Evolutionary conservation across 2,329 filamentous ascomycete species (phyloP), one percentile per base, ranked within the genome.

Genomic region (Paecilomyces variotii): DNA sequence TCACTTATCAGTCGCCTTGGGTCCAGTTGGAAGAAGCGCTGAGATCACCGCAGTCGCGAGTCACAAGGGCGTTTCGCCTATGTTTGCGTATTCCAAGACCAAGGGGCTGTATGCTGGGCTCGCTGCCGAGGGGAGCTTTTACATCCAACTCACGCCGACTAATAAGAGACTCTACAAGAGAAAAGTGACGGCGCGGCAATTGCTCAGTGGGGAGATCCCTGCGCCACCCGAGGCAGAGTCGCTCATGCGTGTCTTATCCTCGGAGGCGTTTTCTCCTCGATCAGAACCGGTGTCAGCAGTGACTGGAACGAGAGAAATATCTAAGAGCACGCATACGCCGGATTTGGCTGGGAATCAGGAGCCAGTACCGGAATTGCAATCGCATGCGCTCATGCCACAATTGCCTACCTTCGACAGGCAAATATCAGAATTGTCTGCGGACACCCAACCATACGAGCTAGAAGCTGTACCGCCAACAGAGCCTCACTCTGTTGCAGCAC

Each of bases 31-130:
- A 54, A 84, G 91, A 64, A 94, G 93, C 73, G 90, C 90, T 55
- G 91, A 96, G 74, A 90, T 90, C 10, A 90, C 90, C 49, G 90
- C 90, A 61, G 90, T 90, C 7, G 90, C 90, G 7, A 92, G 88
- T 62, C 79, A 93, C 64, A 90, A 85, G 78, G 85, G 88, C 63
- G 86, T 95, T 3, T 87, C 89, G 0, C 90, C 88, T 55, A 87
- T 96, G 56, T 95, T 95, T 79, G 88, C 87, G 69, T 95, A 95
- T 79, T 90, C 86, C 74, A 95, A 93, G 78, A 95, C 91, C 12
- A 94, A 94, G 77, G 91, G 91, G 7, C 76, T 95, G 30, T 96
- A 95, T 65, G 91, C 90, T 3, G 91, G 91, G 67, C 89, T 95
- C 45, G 91, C 87, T 59, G 78, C 95, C 59, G 91, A 96, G 72